Percentiles rank a stretch among this genome's conserved stretches.
Conservation (phyloP, 2,329 filamentous ascomycete genomes). For the Pseudopithomyces maydicus region DNA sequence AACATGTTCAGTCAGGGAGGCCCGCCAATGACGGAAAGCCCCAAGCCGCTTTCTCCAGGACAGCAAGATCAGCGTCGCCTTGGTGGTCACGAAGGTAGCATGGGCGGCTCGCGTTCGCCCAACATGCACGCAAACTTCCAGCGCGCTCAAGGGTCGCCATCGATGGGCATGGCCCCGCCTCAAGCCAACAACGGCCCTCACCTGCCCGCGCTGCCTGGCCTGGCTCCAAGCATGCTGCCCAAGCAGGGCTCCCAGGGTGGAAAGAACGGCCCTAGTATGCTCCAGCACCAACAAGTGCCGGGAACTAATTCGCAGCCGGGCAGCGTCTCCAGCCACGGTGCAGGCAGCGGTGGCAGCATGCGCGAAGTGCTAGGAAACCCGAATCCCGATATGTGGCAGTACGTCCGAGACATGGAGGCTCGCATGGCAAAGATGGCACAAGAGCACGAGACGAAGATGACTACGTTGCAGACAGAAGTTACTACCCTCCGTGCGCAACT, state of each 20-base stretch:
- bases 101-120: constrained; percentile 66
- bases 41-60: constrained; percentile 79
- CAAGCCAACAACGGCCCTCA: constrained; percentile 49
- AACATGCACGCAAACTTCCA: constrained; percentile 68
- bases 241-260: constrained; percentile 39
- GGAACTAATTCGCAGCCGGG: constrained; percentile 55
- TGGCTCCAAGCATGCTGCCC: constrained; percentile 38
- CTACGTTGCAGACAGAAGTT: constrained; percentile 52
- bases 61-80: constrained; percentile 59
- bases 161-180: constrained; percentile 50
- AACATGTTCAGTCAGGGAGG: constrained; percentile 71
- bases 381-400: constrained; percentile 66
- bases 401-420: constrained; percentile 72
- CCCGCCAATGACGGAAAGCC: constrained; percentile 75
- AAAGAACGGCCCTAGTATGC: constrained; percentile 46
- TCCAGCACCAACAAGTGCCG: constrained; percentile 46
- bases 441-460: constrained; percentile 53
- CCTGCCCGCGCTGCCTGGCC: constrained; percentile 49
- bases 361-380: constrained; percentile 68
- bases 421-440: constrained; percentile 53
- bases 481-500: constrained; percentile 43
- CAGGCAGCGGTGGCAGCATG: constrained; percentile 63
- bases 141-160: constrained; percentile 62
- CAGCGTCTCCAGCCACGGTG: constrained; percentile 59
- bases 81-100: constrained; percentile 54